Percentiles rank a stretch among this genome's conserved stretches.
Evolutionary conservation across 306 rosid genomes (phyloP).

Genomic region (Hippophae rhamnoides): DNA sequence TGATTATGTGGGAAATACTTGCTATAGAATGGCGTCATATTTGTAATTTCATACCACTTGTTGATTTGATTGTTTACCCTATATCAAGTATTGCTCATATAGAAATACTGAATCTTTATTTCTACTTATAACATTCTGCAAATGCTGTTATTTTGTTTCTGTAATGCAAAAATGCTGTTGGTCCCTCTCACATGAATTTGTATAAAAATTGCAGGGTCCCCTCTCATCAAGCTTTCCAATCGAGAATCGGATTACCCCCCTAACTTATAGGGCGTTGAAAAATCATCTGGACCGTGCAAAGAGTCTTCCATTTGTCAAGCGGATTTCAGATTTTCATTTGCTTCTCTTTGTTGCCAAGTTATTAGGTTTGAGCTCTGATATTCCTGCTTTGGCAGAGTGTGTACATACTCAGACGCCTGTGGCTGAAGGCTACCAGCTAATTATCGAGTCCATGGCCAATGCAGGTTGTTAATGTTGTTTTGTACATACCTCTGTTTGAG

Average conservation of each 20-base stretch:
- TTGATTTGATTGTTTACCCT: too few species aligned
- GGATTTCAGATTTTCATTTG: conserved; percentile 84
- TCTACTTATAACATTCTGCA: too few species aligned
- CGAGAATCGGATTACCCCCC: conserved; percentile 56
- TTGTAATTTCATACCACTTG: too few species aligned
- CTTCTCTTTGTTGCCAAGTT: conserved; percentile 57
- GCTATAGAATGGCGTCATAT: too few species aligned
- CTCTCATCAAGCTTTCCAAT: conserved; percentile 64
- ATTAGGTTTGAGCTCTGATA: conserved; percentile 59
- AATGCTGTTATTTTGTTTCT: background rate
- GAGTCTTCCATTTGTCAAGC: conserved; percentile 68
- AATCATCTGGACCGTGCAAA: conserved; percentile 71
- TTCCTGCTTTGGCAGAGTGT: conserved; percentile 80
- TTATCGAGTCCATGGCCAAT: conserved; percentile 85
- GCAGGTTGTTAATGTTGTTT: conserved; percentile 35
- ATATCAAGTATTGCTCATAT: too few species aligned
- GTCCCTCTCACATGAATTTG: conserved; percentile 7
- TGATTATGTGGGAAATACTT: too few species aligned
- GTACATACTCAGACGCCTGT: conserved; percentile 59
- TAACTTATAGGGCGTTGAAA: conserved; percentile 58
- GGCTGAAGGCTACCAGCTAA: conserved; percentile 86
- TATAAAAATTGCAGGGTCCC: conserved; percentile 59
- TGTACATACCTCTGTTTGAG: conserved; percentile 8
- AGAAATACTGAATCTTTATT: too few species aligned
- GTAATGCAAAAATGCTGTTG: background rate